Evolutionary conservation across 2,329 filamentous ascomycete species (phyloP).

Genomic region (Fusarium albosuccineum): DNA sequence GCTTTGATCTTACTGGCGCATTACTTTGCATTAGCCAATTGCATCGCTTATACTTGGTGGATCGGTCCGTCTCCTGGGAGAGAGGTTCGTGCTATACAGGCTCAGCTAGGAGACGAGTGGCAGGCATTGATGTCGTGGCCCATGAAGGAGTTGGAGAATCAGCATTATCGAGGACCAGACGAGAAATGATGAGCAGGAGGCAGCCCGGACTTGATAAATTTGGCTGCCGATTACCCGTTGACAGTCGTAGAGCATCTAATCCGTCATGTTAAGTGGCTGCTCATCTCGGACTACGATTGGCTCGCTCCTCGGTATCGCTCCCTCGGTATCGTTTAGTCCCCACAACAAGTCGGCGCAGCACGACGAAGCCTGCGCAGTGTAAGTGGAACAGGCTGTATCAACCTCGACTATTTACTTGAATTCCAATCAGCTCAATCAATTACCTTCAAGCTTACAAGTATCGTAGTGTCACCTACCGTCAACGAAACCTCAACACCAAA

Average conservation of each 20-base stretch:
- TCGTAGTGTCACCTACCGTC: slow-evolving; percentile 13
- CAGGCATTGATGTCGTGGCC: slow-evolving; percentile 6
- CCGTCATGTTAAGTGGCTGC: too few species aligned
- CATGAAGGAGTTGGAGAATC: background rate
- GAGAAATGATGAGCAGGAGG: too few species aligned
- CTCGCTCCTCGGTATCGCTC: background rate
- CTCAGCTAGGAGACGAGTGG: slow-evolving; percentile 7
- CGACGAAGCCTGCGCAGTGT: background rate
- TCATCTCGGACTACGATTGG: background rate
- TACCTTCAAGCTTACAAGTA: background rate
- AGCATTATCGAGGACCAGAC: background rate
- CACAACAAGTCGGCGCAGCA: background rate
- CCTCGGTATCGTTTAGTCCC: slow-evolving; percentile 8
- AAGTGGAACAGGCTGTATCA: background rate
- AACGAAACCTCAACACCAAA: slow-evolving; percentile 4
- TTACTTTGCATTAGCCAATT: slow-evolving; percentile 38
- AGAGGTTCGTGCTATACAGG: slow-evolving; percentile 1
- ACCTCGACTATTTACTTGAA: background rate
- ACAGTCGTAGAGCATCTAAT: too few species aligned
- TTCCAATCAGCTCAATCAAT: background rate
- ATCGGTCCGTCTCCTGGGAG: slow-evolving; percentile 15
- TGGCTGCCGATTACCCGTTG: too few species aligned
- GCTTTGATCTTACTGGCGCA: slow-evolving; percentile 43
- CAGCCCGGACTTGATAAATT: too few species aligned
- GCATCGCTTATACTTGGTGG: slow-evolving; percentile 27